Evolutionary conservation across 2,329 filamentous ascomycete genomes (phyloP).

Genomic region (Colletotrichum tanaceti): DNA sequence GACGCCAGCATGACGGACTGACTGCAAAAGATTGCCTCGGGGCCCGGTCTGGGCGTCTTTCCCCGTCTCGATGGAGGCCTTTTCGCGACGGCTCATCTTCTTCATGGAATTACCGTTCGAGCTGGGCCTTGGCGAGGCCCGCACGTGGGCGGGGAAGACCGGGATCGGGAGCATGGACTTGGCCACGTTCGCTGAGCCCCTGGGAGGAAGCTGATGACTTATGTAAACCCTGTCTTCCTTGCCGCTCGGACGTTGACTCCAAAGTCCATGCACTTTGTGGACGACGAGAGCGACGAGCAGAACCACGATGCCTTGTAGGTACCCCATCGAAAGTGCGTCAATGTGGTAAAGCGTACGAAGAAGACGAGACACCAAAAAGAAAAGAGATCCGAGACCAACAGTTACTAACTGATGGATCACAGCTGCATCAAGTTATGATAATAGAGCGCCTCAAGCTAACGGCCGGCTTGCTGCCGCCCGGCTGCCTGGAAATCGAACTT

Average conservation of each 20-base stretch:
- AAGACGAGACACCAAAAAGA: background rate
- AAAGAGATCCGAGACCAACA: too few species aligned
- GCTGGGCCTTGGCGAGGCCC: constrained; percentile 1
- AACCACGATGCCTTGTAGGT: background rate
- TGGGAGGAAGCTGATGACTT: constrained; percentile 11
- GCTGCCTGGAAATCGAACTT: background rate
- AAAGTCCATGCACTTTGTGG: constrained; percentile 1
- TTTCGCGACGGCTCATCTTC: constrained; percentile 9
- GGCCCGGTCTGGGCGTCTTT: constrained; percentile 4
- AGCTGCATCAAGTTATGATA: constrained; percentile 3
- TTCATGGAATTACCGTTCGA: constrained; percentile 2
- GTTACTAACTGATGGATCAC: background rate
- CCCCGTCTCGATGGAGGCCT: background rate
- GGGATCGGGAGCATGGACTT: constrained; percentile 5
- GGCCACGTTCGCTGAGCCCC: constrained; percentile 4
- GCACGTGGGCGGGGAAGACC: constrained; percentile 4
- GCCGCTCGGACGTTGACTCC: background rate
- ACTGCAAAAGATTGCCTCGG: background rate
- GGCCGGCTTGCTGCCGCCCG: background rate
- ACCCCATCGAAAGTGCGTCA: constrained; percentile 4
- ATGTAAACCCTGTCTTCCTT: background rate
- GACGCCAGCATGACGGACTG: constrained; percentile 1
- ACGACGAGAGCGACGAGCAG: background rate
- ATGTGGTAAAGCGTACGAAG: background rate
- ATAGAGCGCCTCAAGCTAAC: background rate